Evolutionary conservation across 306 rosid species (phyloP), one percentile per base, ranked within the genome.

Genomic region (Trifolium subterraneum): DNA sequence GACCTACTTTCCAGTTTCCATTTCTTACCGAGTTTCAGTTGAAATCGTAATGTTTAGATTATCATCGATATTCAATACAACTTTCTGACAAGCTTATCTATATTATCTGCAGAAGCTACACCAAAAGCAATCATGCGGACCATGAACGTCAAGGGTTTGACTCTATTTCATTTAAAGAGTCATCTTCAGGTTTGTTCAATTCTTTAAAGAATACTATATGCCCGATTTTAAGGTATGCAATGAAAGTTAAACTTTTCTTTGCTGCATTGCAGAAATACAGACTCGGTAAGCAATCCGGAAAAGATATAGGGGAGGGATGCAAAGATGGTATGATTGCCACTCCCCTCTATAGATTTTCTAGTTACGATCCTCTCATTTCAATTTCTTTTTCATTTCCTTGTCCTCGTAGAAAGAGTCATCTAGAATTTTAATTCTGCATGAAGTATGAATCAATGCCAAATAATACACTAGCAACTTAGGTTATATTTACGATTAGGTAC

Each of bases 121-220:
- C 98, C 98, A 23, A 93, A 93, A 86, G 98, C 98, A 52, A 91
- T 93, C 76, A 85, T 93, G 98, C 92, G 98, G 85, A 93, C 98
- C 36, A 93, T 93, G 98, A 93, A 93, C 86, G 97, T 93, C 79
- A 93, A 93, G 92, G 98, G 98, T 45, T 83, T 93, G 78, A 93
- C 98, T 63, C 93, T 93, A 64, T 93, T 93, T 84, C 98, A 93
- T 87, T 85, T 93, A 63, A 93, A 93, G 96, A 93, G 98, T 81
- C 98, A 93, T 85, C 97, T 93, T 41, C 98, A 93, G 98, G 98
- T 91, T 80, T 78, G 63, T 80, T 71, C 54, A 36, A 55, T 54
- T 75, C 64, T 71, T 13, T 33, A 13, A 23, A 18, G 47, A 10
- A 55, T 31, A 27, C 16, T 22, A 22, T 16, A 14, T 71, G 4